Conservation (phyloP, 345 rosid genomes). For the Cardamine chenopodiifolia region DNA sequence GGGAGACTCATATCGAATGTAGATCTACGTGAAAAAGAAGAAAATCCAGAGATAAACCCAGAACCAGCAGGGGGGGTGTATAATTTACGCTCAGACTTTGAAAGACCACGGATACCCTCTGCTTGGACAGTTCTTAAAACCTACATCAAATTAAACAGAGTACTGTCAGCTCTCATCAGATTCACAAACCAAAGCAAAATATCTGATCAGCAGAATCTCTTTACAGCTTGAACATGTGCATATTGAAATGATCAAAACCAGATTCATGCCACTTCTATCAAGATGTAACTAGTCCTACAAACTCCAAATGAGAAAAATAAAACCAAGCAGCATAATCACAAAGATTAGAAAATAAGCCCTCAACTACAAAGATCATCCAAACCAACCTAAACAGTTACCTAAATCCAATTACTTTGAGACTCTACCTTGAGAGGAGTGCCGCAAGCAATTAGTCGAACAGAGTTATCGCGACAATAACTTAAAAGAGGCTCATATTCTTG, state of each 20-base stretch:
- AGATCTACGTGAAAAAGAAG: conserved; percentile 69
- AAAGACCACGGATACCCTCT: conserved; percentile 85
- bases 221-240: conserved; percentile 24
- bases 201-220: neutral
- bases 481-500: conserved; percentile 84
- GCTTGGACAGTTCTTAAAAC: conserved; percentile 89
- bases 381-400: neutral
- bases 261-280: conserved; percentile 14
- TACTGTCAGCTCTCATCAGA: conserved; percentile 18
- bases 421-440: conserved; percentile 88
- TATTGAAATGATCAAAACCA: conserved; percentile 14
- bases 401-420: neutral
- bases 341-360: neutral
- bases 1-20: conserved; percentile 54
- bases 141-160: conserved; percentile 45
- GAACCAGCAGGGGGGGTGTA: conserved; percentile 95
- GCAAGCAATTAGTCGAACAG: conserved; percentile 72
- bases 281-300: conserved; percentile 3
- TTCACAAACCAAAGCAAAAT: neutral
- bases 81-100: conserved; percentile 72
- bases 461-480: conserved; percentile 79
- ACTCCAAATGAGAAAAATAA: neutral
- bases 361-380: neutral
- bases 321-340: conserved; percentile 8
- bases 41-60: conserved; percentile 85